Evolutionary conservation across 257 asterid species (phyloP).

Genomic region (Cordia subcordata): DNA sequence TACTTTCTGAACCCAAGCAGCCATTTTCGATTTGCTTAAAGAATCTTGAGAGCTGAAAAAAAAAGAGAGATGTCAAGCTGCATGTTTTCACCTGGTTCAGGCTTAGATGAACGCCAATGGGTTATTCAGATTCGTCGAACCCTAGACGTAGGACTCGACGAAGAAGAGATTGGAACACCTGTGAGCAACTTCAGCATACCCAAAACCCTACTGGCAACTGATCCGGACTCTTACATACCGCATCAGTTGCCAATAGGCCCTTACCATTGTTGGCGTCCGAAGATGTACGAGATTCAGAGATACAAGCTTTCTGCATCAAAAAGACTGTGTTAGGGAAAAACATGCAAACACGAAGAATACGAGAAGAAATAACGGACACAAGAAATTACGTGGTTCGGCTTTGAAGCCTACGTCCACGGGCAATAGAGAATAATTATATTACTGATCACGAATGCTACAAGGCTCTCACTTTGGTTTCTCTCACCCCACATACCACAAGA

Average conservation of each 20-base stretch:
- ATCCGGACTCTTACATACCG: slow-evolving; percentile 43
- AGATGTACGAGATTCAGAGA: slow-evolving; percentile 50
- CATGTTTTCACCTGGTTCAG: neutral
- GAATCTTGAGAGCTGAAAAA: too few species aligned
- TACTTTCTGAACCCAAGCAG: too few species aligned
- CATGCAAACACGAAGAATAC: too few species aligned
- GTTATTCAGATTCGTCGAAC: slow-evolving; percentile 56
- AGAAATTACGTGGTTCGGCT: too few species aligned
- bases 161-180: slow-evolving; percentile 37
- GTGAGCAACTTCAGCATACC: slow-evolving; percentile 57
- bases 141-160: slow-evolving; percentile 45
- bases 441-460: too few species aligned
- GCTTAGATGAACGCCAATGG: slow-evolving; percentile 57
- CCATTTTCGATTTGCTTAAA: too few species aligned
- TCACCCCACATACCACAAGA: too few species aligned
- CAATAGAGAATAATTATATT: too few species aligned
- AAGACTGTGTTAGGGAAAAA: slow-evolving; percentile 25
- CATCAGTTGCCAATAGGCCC: slow-evolving; percentile 62
- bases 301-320: slow-evolving; percentile 38
- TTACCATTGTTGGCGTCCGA: slow-evolving; percentile 40
- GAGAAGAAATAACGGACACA: too few species aligned
- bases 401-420: too few species aligned
- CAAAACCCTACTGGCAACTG: slow-evolving; percentile 21
- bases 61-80: too few species aligned
- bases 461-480: too few species aligned